Base-by-base conservation (phyloP, 2,329 filamentous ascomycete genomes). In the Volutella citrinella region DNA sequence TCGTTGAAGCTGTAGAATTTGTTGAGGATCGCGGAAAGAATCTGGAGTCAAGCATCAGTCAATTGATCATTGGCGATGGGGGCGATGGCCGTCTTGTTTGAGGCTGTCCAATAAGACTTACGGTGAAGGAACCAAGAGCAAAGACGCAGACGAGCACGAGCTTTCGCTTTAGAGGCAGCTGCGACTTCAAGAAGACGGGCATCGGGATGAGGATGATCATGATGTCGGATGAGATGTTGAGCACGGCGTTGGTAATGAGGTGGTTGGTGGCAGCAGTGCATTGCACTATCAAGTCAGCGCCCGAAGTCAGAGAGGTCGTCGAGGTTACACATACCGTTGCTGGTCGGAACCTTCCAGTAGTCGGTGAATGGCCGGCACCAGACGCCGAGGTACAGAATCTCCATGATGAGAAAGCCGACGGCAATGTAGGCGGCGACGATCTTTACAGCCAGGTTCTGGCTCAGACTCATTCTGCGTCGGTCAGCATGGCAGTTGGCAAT, bases 141-240 rank as follows among this genome's bases (percentile, higher is more conserved):
- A 72, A 70, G 10, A 72, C 57, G 4, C 50, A 53, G 24, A 64
- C 66, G 1, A 81, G 61, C 0, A 76, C 61, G 0, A 69, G 27
- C 54, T 80, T 80, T 44, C 74, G 64, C 42, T 66, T 70, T 0
- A 61, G 34, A 2, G 65, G 59, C 2, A 80, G 59, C 18, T 69
- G 65, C 1, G 76, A 65, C 16, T 64, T 63, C 4, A 71, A 35
- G 19, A 80, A 60, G 7, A 71, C 44, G 1, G 76, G 74, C 40
- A 80, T 61, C 1, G 76, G 74, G 17, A 81, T 67, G 5, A 63
- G 49, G 10, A 81, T 68, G 49, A 81, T 78, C 57, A 75, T 64
- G 3, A 78, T 28, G 42, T 81, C 78, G 5, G 74, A 76, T 4
- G 70, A 68, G 30, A 80, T 70, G 45, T 82, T 81, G 49, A 80